These are phyloP conservation scores for Talaromyces albobiverticillius DNA, from an alignment of 2,329 filamentous ascomycete genomes.

Conservation along the genomic window DNA sequence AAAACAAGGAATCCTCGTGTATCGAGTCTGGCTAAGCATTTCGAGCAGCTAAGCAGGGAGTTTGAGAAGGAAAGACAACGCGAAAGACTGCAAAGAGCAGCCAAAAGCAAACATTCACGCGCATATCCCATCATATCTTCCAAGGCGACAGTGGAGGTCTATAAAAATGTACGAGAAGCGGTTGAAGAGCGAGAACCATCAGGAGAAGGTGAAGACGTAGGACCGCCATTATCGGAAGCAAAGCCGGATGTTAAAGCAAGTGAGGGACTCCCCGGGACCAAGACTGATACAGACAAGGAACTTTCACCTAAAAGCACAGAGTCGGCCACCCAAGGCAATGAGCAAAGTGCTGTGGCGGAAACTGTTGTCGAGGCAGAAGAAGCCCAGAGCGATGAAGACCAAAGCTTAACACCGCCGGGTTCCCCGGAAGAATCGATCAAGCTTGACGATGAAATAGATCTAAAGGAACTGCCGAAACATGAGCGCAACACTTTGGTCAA, in stretches of 20 bases:
- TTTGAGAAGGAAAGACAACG: conserved; percentile 92
- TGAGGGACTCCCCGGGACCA: conserved; percentile 24
- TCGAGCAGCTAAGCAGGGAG: conserved; percentile 93
- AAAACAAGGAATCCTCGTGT: conserved; percentile 75
- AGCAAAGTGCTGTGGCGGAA: conserved; percentile 44
- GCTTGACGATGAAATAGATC: conserved; percentile 54
- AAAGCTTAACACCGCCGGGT: conserved; percentile 63
- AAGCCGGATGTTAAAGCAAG: conserved; percentile 23
- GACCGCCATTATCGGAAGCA: conserved; percentile 29
- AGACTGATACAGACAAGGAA: conserved; percentile 31
- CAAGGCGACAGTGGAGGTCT: conserved; percentile 95
- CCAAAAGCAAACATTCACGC: conserved; percentile 71
- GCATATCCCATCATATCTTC: conserved; percentile 87
- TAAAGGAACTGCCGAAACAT: conserved; percentile 80
- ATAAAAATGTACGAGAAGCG: conserved; percentile 88
- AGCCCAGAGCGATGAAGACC: conserved; percentile 68
- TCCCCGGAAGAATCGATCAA: conserved; percentile 54
- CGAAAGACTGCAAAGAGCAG: conserved; percentile 75
- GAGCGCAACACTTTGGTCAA: conserved; percentile 93
- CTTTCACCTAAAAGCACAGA: conserved; percentile 30
- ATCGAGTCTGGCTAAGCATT: conserved; percentile 88
- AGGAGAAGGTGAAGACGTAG: conserved; percentile 55
- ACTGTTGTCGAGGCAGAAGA: conserved; percentile 66
- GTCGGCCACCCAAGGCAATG: conserved; percentile 42
- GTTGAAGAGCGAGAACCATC: conserved; percentile 73